Base-by-base conservation (phyloP, 371 early-diverging fungal genomes). In the Rozella allomycis region DNA sequence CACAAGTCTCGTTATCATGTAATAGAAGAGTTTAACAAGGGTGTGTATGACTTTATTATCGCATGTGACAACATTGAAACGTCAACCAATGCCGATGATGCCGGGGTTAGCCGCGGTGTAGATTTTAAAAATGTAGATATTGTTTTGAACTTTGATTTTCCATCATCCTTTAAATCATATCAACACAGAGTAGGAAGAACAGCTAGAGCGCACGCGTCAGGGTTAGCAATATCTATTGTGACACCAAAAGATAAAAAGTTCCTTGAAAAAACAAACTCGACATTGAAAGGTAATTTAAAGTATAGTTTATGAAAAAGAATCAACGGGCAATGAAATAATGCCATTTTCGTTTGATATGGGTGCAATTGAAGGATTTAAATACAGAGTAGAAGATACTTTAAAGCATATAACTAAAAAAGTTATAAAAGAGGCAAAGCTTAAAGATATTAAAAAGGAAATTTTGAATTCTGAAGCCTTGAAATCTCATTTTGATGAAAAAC, bases 141-240 rank as follows among this genome's bases (percentile, higher is more conserved):
- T 0, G 97, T 97, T 20, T 73, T 96, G 58, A 97, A 97, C 55
- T 91, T 94, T 65, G 98, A 97, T 49, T 74, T 97, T 41, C 97
- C 98, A 16, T 50, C 39, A 1, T 72, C 85, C 0, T 67, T 78
- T n/a, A 69, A 78, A 37, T 59, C 86, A 11, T 97, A 94, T 48
- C 74, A 73, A 37, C 97, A 97, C 57, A 78, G 97, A 20, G 72
- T 93, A 11, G 98, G 98, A 4, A 70, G 97, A 34, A 93, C 96
- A 1, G 98, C 86, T 2, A 72, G 94, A 16, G 91, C n/a, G n/a
- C n/a, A n/a, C n/a, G n/a, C n/a, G n/a, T n/a, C n/a, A n/a, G 86
- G 14, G 55, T 61, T 13, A 82, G 82, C 3, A 66, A 72, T 36
- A 68, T 67, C 33, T 91, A 91, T 17, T 84, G 78, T 34, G 11